These are phyloP conservation scores for Serpula lacrymans DNA, from an alignment of 768 basidiomycete species.

Conservation along the genomic window DNA sequence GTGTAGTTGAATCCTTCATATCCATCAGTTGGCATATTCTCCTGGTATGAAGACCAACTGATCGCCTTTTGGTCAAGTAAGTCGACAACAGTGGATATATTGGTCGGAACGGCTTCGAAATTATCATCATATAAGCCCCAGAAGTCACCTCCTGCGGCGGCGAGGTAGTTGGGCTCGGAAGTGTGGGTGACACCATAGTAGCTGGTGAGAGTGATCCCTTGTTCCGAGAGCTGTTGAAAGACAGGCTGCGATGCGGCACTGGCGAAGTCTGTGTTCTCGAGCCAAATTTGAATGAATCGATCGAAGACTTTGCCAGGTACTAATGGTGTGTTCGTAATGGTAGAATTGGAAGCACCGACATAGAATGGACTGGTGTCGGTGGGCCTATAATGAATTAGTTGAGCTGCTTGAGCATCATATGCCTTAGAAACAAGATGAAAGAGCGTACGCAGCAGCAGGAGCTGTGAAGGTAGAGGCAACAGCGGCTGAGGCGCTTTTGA, in stretches of 20 bases:
- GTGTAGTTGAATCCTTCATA: conserved; percentile 38
- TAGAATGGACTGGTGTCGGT: conserved; percentile 36
- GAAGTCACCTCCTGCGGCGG: conserved; percentile 50
- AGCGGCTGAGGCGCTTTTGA: conserved; percentile 19
- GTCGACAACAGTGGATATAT: conserved; percentile 57
- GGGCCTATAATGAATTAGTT: conserved; percentile 15
- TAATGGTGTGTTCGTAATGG: conserved; percentile 34
- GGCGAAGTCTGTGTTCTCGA: conserved; percentile 59
- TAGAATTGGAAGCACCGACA: conserved; percentile 38
- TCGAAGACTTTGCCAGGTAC: conserved; percentile 44
- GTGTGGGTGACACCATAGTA: conserved; percentile 54
- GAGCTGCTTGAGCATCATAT: neutral
- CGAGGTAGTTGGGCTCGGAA: conserved; percentile 58
- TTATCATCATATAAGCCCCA: conserved; percentile 46
- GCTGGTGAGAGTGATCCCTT: conserved; percentile 46
- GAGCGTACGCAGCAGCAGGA: conserved; percentile 24
- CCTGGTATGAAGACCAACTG: conserved; percentile 61
- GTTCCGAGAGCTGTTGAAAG: conserved; percentile 37
- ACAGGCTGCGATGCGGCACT: conserved; percentile 22
- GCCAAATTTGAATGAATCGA: conserved; percentile 53
- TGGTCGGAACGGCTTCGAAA: conserved; percentile 30
- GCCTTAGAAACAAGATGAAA: neutral
- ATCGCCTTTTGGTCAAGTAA: conserved; percentile 54
- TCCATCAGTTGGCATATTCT: conserved; percentile 52
- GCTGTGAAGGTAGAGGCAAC: conserved; percentile 23